Base-by-base conservation (phyloP, 108 stramenopile genomes). In the Mediolabrus comicus region DNA sequence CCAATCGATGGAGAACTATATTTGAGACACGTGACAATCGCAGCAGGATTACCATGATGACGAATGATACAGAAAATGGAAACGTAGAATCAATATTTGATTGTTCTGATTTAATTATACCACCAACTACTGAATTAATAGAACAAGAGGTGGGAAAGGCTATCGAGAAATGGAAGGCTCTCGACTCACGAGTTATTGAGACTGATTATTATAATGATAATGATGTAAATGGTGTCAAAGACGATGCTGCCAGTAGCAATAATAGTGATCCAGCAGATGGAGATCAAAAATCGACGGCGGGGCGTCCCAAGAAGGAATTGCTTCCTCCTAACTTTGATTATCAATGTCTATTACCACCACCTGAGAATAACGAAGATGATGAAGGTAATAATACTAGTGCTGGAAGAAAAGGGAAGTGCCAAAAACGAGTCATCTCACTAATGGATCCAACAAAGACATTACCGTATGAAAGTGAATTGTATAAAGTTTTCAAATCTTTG, bases 391-490 rank as follows among this genome's bases (percentile, higher is more conserved):
- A 43, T 16, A 26, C 8, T 32, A 29, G 4, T 17, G 43, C 64
- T 41, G 38, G 17, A 24, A 43, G 17, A 36, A 51, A 9, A 60
- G 46, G 6, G 14, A 58, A 51, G 7, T 38, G 51, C 43, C 56
- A 62, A 53, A 69, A 71, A 16, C 55, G 51, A 53, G 80, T 81
- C 25, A 52, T 81, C n/a, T 81, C 80, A 11, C 58, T 81, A 12
- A 32, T 62, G 58, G 76, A 77, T 65, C 76, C 80, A 25, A 73
- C 71, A 1, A 54, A 71, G 71, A 80, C 74, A 7, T 28, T 77
- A 27, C 87, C 89, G 46, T 91, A 91, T 64, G 82, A 87, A 62
- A 43, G 54, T 29, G 90, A 90, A 62, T 67, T 94, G 59, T 90
- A 87, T 87, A 70, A 87, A 41, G 55, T 94, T 0, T 94, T 94